Evolutionary conservation across 495 filamentous ascomycete species (phyloP).

Genomic region (Peziza echinospora): DNA sequence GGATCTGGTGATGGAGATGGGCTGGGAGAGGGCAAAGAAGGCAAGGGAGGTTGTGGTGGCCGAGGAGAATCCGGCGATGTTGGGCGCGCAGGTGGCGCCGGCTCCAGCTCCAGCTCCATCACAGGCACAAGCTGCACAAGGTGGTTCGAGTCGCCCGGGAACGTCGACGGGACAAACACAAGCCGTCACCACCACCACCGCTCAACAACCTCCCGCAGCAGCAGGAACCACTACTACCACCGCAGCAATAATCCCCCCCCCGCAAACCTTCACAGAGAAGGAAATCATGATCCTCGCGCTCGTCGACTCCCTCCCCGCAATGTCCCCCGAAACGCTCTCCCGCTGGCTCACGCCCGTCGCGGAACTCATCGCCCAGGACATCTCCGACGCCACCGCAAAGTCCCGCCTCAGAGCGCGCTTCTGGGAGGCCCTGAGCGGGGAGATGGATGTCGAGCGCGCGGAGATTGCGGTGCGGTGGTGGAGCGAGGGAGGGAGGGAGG

Average conservation of each 20-base stretch:
- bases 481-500: conserved; percentile 45
- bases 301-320: conserved; percentile 58
- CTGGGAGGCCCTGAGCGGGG: conserved; percentile 62
- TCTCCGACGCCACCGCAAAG: conserved; percentile 39
- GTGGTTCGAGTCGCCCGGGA: too few species aligned
- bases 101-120: not conserved
- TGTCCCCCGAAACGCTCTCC: conserved; percentile 47
- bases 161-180: not conserved
- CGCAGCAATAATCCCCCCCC: not conserved
- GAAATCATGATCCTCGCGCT: conserved; percentile 57
- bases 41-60: conserved; percentile 29
- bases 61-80: conserved; percentile 15
- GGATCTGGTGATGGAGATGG: conserved; percentile 59
- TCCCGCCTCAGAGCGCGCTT: conserved; percentile 49
- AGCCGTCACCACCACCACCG: not conserved
- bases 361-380: conserved; percentile 34
- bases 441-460: conserved; percentile 79
- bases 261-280: conserved; percentile 46
- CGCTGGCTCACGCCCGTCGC: conserved; percentile 58
- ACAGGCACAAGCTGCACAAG: not conserved
- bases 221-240: conserved; percentile 7
- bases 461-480: conserved; percentile 76
- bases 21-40: conserved; percentile 41
- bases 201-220: conserved; percentile 2
- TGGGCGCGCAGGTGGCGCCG: not conserved